Conservation (phyloP, 1,284 basidiomycete genomes). For the Pholiota adiposa region DNA sequence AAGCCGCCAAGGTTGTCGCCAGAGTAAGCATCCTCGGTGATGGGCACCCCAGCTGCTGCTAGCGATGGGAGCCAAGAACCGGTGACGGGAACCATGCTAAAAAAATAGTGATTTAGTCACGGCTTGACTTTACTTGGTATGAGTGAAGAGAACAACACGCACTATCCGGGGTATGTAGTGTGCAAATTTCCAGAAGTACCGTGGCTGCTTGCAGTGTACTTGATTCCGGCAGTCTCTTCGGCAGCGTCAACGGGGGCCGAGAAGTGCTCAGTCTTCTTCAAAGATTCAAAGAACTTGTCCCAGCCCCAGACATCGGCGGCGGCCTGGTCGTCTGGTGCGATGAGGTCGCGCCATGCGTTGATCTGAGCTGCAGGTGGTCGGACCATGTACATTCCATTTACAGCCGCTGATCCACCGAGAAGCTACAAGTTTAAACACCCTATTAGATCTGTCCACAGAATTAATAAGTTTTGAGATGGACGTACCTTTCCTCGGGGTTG, state of each 20-base stretch:
- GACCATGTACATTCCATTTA: constrained; percentile 75
- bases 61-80: constrained; percentile 38
- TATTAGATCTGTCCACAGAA: background rate
- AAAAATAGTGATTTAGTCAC: background rate
- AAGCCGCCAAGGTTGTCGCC: constrained; percentile 39
- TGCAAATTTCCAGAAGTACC: constrained; percentile 53
- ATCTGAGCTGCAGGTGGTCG: constrained; percentile 57
- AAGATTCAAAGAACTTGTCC: constrained; percentile 51
- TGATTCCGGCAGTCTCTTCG: constrained; percentile 40
- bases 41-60: constrained; percentile 31
- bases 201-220: constrained; percentile 43
- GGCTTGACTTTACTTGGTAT: background rate
- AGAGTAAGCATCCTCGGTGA: constrained; percentile 31
- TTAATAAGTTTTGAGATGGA: background rate
- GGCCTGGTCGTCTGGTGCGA: constrained; percentile 36
- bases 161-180: constrained; percentile 56
- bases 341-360: constrained; percentile 56
- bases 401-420: constrained; percentile 71
- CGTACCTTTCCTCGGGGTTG: constrained; percentile 54
- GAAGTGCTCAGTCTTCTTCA: constrained; percentile 59
- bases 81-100: constrained; percentile 35
- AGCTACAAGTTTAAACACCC: constrained; percentile 39
- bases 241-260: constrained; percentile 41
- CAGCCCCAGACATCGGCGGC: constrained; percentile 55
- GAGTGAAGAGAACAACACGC: constrained; percentile 25